phyloP scores from a whole-genome alignment of 495 filamentous ascomycete species.

The Neurospora sp. region DNA sequence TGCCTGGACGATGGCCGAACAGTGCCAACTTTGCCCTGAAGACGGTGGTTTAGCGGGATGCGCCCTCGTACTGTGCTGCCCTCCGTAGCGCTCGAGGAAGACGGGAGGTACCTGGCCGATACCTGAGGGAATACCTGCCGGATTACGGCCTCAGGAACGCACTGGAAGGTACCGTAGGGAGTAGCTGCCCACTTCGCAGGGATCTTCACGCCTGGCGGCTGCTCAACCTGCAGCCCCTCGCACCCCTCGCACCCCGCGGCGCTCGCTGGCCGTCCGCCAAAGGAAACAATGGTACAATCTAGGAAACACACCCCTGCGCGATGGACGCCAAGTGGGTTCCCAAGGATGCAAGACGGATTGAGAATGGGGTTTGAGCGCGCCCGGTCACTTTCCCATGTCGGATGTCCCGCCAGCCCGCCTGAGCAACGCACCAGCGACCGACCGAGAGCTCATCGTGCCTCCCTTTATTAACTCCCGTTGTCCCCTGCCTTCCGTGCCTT shows the following conservation, averaged over 20 bases:
- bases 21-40: background rate
- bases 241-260: background rate
- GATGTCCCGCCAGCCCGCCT: background rate
- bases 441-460: conserved; percentile 6
- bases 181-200: conserved; percentile 10
- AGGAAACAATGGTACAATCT: background rate
- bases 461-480: conserved; percentile 6
- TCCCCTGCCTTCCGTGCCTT: conserved; percentile 4
- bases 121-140: background rate
- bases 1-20: background rate
- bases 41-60: background rate
- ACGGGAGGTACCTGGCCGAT: background rate
- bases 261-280: background rate
- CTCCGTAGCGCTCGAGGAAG: background rate
- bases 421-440: background rate
- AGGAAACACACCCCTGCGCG: background rate
- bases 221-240: conserved; percentile 4
- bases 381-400: conserved; percentile 21
- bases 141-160: background rate
- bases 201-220: conserved; percentile 12
- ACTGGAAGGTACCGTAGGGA: background rate
- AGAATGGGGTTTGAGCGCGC: conserved; percentile 22
- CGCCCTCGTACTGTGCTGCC: background rate
- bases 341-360: conserved; percentile 1
- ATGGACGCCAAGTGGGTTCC: background rate